Evolutionary conservation across 495 filamentous ascomycete species (phyloP), one percentile per base, ranked within the genome.

Genomic region (Penicillium goetzii): DNA sequence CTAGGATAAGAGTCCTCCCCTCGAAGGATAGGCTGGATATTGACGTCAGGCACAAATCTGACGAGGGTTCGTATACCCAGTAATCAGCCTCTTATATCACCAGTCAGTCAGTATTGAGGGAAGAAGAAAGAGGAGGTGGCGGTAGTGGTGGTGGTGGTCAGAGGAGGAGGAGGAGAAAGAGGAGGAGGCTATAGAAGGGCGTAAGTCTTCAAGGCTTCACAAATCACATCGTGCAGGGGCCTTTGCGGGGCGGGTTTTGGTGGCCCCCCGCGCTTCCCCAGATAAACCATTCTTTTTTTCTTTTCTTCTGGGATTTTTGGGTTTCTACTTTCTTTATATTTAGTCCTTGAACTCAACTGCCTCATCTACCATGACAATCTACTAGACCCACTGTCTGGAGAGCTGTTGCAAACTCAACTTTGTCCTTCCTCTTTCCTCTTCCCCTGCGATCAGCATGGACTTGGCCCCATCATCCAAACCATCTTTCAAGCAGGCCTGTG

Each of bases 401-500:
- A 47, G 21, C 43, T 47, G 43, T n/a, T 47, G 4, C 43, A 23
- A 23, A 23, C 43, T 21, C 43, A 47, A 12, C 43, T 47, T 47
- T 25, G 9, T 47, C 21, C 8, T 19, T 25, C 15, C 15, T 25
- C 43, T 21, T 25, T 30, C 30, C 12, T 53, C n/a, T n/a, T 53
- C 28, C 28, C 25, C 26, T 30, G 4, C 40, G 43, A 47, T 9
- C 25, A 59, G 50, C 60, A 64, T 73, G 70, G 72, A 69, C 61
- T 59, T 70, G 64, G 49, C 64, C 63, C 68, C 56, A 49, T 66
- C 55, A 66, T 65, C 54, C 65, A 69, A 66, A 64, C 58, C 72
- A 47, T 32, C 72, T 40, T 60, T 65, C 17, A 80, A 79, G 56
- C 79, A 81, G 66, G 77, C 79, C 56, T 81, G 79, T 59, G 79